Conservation (phyloP, 108 stramenopile genomes). For the Conticribra weissflogii region DNA sequence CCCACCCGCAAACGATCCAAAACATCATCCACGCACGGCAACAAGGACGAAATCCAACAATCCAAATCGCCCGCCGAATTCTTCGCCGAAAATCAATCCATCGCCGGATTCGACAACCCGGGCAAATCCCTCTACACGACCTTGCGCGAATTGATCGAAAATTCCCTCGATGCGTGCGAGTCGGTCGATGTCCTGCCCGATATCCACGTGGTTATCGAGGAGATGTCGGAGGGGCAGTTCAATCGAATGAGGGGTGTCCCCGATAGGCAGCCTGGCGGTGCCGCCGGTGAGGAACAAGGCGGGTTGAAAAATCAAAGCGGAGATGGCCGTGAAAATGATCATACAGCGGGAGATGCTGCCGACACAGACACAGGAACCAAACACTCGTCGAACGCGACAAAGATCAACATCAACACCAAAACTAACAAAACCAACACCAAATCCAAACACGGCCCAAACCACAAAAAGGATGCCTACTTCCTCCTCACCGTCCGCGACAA, state of each 20-base stretch:
- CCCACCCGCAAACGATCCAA: conserved; percentile 10
- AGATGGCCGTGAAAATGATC: neutral
- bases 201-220: conserved; percentile 81
- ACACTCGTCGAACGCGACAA: too few relatives aligned
- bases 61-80: conserved; percentile 94
- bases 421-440: conserved; percentile 8
- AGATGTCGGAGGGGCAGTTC: conserved; percentile 86
- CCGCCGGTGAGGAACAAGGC: conserved; percentile 27
- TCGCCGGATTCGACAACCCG: conserved; percentile 97
- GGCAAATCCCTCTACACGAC: conserved; percentile 96
- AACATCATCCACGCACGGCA: neutral
- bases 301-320: conserved; percentile 19
- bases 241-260: conserved; percentile 76
- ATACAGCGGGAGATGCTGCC: neutral
- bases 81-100: conserved; percentile 97
- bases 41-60: conserved; percentile 69
- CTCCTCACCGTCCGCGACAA: conserved; percentile 88
- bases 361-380: too few relatives aligned
- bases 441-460: conserved; percentile 7
- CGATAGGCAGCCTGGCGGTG: conserved; percentile 14
- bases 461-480: conserved; percentile 75
- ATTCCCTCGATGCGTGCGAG: conserved; percentile 94
- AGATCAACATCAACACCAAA: too few relatives aligned
- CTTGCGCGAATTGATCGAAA: conserved; percentile 94
- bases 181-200: conserved; percentile 81